phyloP scores from a whole-genome alignment of 2,329 filamentous ascomycete species.

The Ophiostoma ips region DNA sequence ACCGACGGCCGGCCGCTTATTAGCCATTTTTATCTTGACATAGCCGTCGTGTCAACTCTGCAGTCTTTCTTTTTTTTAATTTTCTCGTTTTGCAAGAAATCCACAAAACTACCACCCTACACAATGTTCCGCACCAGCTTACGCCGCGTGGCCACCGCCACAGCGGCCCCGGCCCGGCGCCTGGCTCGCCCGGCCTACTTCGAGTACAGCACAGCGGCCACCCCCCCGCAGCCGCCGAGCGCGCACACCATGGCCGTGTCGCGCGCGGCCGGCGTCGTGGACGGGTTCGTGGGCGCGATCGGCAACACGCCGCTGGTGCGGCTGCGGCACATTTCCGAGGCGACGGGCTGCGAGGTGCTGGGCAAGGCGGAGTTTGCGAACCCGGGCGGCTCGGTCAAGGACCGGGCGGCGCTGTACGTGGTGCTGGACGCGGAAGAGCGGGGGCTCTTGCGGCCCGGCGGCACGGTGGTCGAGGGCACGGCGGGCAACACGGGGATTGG shows the following conservation, averaged over 20 bases:
- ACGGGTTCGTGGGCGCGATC: conserved; percentile 83
- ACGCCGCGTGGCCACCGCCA: conserved; percentile 52
- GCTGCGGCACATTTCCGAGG: conserved; percentile 71
- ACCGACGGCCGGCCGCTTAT: conserved; percentile 7
- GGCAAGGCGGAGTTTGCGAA: conserved; percentile 99
- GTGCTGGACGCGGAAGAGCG: conserved; percentile 86
- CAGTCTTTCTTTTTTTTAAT: background rate
- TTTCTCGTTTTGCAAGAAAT: too few species aligned
- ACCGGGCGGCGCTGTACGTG: conserved; percentile 87
- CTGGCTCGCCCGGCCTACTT: conserved; percentile 56
- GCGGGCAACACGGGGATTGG: conserved; percentile 97
- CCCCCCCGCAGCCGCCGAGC: conserved; percentile 25
- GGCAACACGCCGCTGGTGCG: conserved; percentile 93
- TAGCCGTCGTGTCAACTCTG: too few species aligned
- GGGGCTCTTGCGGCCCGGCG: conserved; percentile 59
- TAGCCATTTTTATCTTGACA: too few species aligned
- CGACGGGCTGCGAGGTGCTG: conserved; percentile 86
- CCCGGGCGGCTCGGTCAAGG: conserved; percentile 90
- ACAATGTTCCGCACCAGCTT: conserved; percentile 56
- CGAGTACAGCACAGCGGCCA: conserved; percentile 20
- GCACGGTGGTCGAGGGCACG: conserved; percentile 92
- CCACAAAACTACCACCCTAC: too few species aligned
- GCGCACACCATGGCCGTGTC: conserved; percentile 59
- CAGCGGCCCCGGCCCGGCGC: conserved; percentile 41
- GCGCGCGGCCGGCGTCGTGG: conserved; percentile 63